Evolutionary conservation across 345 rosid genomes (phyloP).

Genomic region (Ceriops zippeliana): DNA sequence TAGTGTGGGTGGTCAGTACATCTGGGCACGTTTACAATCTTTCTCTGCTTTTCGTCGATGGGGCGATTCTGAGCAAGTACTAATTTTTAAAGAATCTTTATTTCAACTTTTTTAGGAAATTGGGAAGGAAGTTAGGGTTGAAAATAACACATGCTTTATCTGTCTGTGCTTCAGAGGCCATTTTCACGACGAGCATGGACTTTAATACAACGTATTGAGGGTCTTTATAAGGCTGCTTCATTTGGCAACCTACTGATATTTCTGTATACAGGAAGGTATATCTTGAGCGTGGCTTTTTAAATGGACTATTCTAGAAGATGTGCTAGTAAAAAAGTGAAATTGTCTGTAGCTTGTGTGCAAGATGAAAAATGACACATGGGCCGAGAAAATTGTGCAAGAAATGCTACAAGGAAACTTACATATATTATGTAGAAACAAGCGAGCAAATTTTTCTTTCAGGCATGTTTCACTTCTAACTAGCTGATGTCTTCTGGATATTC

Average conservation of each 20-base stretch:
- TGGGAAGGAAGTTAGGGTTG: background rate
- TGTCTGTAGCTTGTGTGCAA: background rate
- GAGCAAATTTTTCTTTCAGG: too few relatives aligned
- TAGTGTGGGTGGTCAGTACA: slow-evolving; percentile 89
- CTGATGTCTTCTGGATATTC: too few relatives aligned
- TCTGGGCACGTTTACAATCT: slow-evolving; percentile 83
- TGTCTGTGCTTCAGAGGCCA: slow-evolving; percentile 59
- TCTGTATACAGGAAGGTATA: slow-evolving; percentile 88
- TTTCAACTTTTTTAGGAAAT: too few relatives aligned
- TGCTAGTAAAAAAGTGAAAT: background rate
- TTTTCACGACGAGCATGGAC: slow-evolving; percentile 77
- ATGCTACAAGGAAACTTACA: too few relatives aligned
- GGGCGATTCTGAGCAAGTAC: slow-evolving; percentile 95
- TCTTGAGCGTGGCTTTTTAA: slow-evolving; percentile 1
- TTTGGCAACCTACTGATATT: slow-evolving; percentile 82
- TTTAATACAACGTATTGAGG: slow-evolving; percentile 69
- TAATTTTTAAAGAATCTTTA: background rate
- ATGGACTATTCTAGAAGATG: background rate
- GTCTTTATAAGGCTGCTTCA: slow-evolving; percentile 86
- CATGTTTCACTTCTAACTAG: too few relatives aligned
- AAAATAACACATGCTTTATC: slow-evolving; percentile 4
- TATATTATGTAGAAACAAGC: too few relatives aligned
- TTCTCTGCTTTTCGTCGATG: slow-evolving; percentile 97
- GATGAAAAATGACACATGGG: background rate
- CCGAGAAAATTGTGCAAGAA: background rate